Base-by-base conservation (phyloP, 140 eudicot genomes). In the Senecio squalidus region DNA sequence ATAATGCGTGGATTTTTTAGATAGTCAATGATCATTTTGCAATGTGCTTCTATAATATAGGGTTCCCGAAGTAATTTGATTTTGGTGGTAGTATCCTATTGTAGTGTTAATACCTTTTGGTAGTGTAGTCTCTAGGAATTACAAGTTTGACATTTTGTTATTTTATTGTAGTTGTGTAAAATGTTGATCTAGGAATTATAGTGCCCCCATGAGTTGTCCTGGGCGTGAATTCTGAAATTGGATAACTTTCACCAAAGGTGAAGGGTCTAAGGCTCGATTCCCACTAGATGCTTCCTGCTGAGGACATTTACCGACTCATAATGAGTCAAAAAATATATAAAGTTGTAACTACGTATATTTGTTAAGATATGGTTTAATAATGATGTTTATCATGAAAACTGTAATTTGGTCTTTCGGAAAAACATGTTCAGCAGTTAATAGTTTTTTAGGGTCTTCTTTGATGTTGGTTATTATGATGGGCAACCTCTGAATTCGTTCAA, bases 11-110 rank as follows among this genome's bases (percentile, higher is more conserved):
- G 23, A 60, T 51, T 9, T 23, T 28, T 16, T 47, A 46, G 71
- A 48, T 16, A 10, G 54, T 48, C 49, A 16, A 65, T 47, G 63
- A 57, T 61, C 47, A 69, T 17, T n/a, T n/a, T 38, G 44, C 41
- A 57, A 56, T 40, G 58, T 48, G 49, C 34, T 36, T 73, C n/a
- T 47, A 33, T 34, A 23, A 20, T 58, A 40, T 38, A 58, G 56
- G 45, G 45, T 64, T 27, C 18, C 63, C 8, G 20, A 41, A 21
- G 39, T 44, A 24, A 33, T 41, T 6, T 33, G 39, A 58, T 10
- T 30, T 15, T 7, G 25, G 25, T 15, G 25, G 52, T 45, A 20
- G 9, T 45, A 20, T 1, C 0, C 9, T 6, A 31, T 45, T 13
- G 9, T 15, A 45, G 6, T 6, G 52, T 14, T 31, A 31, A 8